A percentile compares a stretch with the other conserved stretches of the same genome.
Conservation (phyloP, 179 eudicot genomes). For the Drosera spatulata region DNA sequence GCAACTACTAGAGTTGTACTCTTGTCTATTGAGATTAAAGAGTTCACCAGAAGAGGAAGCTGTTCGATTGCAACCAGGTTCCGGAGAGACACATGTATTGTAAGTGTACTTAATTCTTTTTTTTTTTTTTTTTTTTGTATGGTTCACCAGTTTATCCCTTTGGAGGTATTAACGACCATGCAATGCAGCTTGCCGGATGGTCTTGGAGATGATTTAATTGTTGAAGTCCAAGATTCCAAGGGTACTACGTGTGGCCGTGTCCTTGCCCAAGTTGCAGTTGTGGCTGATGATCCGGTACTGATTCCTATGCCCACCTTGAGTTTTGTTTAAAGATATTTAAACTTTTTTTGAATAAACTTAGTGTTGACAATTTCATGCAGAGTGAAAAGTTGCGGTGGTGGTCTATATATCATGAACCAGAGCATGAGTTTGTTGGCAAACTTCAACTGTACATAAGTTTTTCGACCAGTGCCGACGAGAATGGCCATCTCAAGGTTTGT, state of each 20-base stretch:
- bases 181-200: slow-evolving; percentile 98
- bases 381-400: slow-evolving; percentile 95
- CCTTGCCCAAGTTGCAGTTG: slow-evolving; percentile 83
- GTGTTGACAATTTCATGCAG: slow-evolving; percentile 29
- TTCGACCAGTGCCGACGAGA: slow-evolving; percentile 71
- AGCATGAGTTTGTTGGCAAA: slow-evolving; percentile 92
- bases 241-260: slow-evolving; percentile 77
- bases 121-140: neutral
- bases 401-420: slow-evolving; percentile 87
- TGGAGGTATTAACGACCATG: slow-evolving; percentile 20
- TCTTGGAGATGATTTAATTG: slow-evolving; percentile 80
- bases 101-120: slow-evolving; percentile 26
- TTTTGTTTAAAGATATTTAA: neutral
- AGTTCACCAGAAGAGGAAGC: slow-evolving; percentile 86
- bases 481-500: slow-evolving; percentile 64
- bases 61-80: slow-evolving; percentile 89
- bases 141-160: neutral
- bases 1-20: slow-evolving; percentile 53
- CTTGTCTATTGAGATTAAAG: slow-evolving; percentile 69
- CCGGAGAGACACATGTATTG: slow-evolving; percentile 95
- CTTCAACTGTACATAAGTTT: slow-evolving; percentile 68
- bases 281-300: slow-evolving; percentile 80
- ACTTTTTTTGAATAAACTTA: neutral
- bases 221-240: slow-evolving; percentile 84
- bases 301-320: slow-evolving; percentile 3